phyloP scores from a whole-genome alignment of 2,329 filamentous ascomycete genomes.

The Domatiomyces catenatus region DNA sequence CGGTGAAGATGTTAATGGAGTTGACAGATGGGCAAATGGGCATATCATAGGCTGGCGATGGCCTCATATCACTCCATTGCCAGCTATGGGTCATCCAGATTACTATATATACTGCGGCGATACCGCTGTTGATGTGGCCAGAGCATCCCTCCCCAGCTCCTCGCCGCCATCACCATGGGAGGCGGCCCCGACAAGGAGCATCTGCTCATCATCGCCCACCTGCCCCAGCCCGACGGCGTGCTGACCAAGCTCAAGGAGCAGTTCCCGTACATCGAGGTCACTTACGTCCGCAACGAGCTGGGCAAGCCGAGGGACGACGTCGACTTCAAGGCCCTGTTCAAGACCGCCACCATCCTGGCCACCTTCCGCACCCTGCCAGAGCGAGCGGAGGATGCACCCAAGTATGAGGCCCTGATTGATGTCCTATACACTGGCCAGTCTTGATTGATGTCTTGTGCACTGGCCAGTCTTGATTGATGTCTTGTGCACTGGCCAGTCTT shows the following conservation, averaged over 20 bases:
- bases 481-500: too few species aligned
- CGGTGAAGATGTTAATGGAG: too few species aligned
- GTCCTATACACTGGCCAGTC: background rate
- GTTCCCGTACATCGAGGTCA: conserved; percentile 33
- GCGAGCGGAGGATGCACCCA: conserved; percentile 19
- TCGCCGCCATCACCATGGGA: conserved; percentile 26
- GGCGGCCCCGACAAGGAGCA: conserved; percentile 27
- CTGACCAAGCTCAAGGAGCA: conserved; percentile 25
- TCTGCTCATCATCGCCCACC: conserved; percentile 31
- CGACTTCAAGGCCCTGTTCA: conserved; percentile 23
- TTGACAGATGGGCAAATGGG: background rate
- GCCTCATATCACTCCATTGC: background rate
- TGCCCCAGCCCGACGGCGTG: conserved; percentile 26
- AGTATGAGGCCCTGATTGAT: conserved; percentile 7
- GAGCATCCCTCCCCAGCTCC: background rate
- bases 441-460: too few species aligned
- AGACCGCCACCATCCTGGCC: conserved; percentile 31
- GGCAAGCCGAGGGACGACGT: conserved; percentile 6
- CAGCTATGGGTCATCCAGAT: too few species aligned
- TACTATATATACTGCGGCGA: background rate
- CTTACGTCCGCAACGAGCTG: conserved; percentile 22
- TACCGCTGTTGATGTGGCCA: background rate
- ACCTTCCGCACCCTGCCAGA: conserved; percentile 34
- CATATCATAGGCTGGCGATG: background rate
- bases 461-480: too few species aligned